Evolutionary conservation across 768 basidiomycete genomes (phyloP), one percentile per base, ranked within the genome.

Genomic region (Trametes cingulata): DNA sequence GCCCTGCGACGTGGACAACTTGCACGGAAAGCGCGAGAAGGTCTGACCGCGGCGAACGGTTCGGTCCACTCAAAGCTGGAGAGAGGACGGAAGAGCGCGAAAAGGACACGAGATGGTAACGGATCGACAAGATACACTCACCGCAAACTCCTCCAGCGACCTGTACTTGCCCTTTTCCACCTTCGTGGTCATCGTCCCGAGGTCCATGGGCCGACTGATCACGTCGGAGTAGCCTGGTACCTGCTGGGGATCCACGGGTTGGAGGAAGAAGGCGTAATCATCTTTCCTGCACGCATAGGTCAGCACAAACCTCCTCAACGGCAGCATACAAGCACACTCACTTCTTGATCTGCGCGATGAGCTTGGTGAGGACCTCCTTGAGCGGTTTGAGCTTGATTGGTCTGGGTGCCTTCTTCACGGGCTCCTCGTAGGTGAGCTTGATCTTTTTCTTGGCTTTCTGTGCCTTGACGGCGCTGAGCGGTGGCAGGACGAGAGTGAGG

Each of bases 201-300:
- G 78, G 68, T 98, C 95, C 95, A 98, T 98, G 7, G 95, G 94
- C 19, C 80, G 78, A 66, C 89, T 87, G 51, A 98, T 84, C 48
- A 86, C 75, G 77, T 88, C 85, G 13, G 76, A 57, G 64, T 88
- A 88, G 1, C 85, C 85, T 12, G 85, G 80, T 0, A 90, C 85
- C 63, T 82, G 78, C 1, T 75, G 70, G 0, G 73, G 71, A 70
- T 91, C 80, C 6, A 93, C 91, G 1, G 90, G 90, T 37, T 73
- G 68, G 56, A 91, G 72, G 71, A 93, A 93, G 73, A 92, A 92
- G 1, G 87, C 90, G 77, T 93, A 93, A 73, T 90, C 88, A 69
- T 92, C 91, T 72, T 88, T 91, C 77, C 91, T 92, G 64, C 43
- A 53, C 10, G n/a, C 29, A 46, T 35, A 45, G 20, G 39, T 69